Evolutionary conservation across 2,329 filamentous ascomycete genomes (phyloP).

Genomic region (Trichoderma afroharzianum): DNA sequence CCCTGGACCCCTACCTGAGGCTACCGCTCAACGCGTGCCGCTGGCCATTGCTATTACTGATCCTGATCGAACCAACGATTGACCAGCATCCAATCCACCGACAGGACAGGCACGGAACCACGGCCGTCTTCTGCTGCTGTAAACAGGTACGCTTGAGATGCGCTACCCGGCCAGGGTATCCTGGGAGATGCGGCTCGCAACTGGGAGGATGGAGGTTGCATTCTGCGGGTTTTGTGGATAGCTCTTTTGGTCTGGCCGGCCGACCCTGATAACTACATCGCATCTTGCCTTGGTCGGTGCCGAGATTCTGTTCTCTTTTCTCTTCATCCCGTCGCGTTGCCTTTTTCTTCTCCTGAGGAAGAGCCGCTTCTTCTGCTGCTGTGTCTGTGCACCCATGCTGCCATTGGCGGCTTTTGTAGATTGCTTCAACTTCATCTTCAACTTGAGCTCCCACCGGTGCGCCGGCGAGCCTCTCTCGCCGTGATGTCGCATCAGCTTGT

Average conservation of each 20-base stretch:
- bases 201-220: conserved; percentile 1
- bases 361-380: background rate
- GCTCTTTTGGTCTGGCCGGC: background rate
- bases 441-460: conserved; percentile 9
- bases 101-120: background rate
- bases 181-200: conserved; percentile 2
- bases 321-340: background rate
- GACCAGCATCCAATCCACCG: background rate
- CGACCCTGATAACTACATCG: conserved; percentile 2
- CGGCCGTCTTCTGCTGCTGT: background rate
- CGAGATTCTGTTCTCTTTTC: background rate
- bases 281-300: background rate
- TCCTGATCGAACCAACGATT: background rate
- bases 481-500: conserved; percentile 3
- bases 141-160: background rate
- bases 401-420: background rate
- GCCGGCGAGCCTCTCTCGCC: conserved; percentile 9
- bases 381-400: background rate
- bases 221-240: conserved; percentile 4
- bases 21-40: background rate
- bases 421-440: background rate
- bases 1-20: background rate
- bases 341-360: background rate
- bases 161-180: conserved; percentile 6
- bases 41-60: background rate